Conservation (phyloP, 306 rosid species). For the Abrus pulchellus region DNA sequence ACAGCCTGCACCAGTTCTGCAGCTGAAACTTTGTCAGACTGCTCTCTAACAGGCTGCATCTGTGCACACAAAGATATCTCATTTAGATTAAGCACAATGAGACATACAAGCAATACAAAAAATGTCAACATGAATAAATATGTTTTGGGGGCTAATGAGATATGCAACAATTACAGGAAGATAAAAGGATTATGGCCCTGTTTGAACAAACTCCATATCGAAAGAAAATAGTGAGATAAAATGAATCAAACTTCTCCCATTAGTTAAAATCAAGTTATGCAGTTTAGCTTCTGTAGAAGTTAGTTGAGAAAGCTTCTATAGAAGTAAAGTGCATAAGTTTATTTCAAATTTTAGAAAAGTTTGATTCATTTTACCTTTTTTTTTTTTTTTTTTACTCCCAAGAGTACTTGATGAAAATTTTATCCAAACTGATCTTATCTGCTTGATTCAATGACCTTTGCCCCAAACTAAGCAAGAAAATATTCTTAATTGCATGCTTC, state of each 20-base stretch:
- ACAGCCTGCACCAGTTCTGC: conserved; percentile 93
- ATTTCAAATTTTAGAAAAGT: too few relatives aligned
- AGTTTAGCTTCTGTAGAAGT: too few relatives aligned
- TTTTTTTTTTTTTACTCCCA: too few relatives aligned
- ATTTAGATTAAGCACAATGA: conserved; percentile 53
- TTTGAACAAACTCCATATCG: too few relatives aligned
- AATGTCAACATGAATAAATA: conserved; percentile 8
- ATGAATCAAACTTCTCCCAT: too few relatives aligned
- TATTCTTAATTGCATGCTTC: neutral
- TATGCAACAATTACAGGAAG: conserved; percentile 20
- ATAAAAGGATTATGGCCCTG: conserved; percentile 2
- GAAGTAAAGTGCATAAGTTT: too few relatives aligned
- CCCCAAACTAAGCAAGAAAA: neutral
- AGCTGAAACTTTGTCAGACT: conserved; percentile 84
- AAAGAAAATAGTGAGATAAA: too few relatives aligned
- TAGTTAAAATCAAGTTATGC: too few relatives aligned
- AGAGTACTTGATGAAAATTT: too few relatives aligned
- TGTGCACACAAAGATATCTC: conserved; percentile 50
- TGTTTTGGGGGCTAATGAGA: conserved; percentile 14
- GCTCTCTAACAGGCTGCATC: conserved; percentile 65
- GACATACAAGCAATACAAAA: conserved; percentile 34
- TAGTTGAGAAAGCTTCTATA: too few relatives aligned
- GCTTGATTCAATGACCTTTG: conserved; percentile 6
- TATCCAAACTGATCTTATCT: neutral
- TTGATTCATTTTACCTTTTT: too few relatives aligned